Evolutionary conservation across 257 asterid species (phyloP), one percentile per base, ranked within the genome.

Genomic region (Linaria vulgaris): DNA sequence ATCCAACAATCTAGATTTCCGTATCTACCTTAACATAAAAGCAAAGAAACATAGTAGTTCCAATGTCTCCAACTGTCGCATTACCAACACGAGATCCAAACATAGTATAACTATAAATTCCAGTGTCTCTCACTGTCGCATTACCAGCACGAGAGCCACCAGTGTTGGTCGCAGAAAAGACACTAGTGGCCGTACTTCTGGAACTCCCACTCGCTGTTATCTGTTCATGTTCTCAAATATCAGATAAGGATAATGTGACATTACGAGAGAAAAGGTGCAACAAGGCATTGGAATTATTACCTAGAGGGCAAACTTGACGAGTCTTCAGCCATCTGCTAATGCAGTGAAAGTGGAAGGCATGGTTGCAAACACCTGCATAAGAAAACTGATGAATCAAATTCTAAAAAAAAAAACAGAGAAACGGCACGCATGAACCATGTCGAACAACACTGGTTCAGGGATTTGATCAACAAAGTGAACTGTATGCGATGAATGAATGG

Each of bases 251-350:
- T 11, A 2, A 9, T 61, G 43, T n/a, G 34, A 17, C 45, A n/a
- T 3, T 41, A 60, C 22, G 3, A 37, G 14, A 8, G 12, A 20
- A 49, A 11, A 51, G 19, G 3, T 24, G 10, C 17, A 31, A 34
- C 39, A 27, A 13, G 31, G 24, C 2, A 44, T 27, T 56, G 41
- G 4, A 62, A 84, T 72, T n/a, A n/a, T n/a, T 76, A 87, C 99
- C 99, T 10, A 92, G 66, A 16, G 99, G 99, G 79, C 99, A 92
- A 55, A 92, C 99, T 79, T 92, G 97, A 54, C 99, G 96, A 64
- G 96, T 92, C 74, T 92, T 92, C 73, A 92, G 97, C 99, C 97
- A 89, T 69, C 99, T 81, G 83, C 97, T 92, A 69, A 92, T 89
- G 88, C 99, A 92, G 61, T 89, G 99, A 78, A 92, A 92, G 80